phyloP scores from a whole-genome alignment of 208 protist genomes.

The Porcisia hertigi region DNA sequence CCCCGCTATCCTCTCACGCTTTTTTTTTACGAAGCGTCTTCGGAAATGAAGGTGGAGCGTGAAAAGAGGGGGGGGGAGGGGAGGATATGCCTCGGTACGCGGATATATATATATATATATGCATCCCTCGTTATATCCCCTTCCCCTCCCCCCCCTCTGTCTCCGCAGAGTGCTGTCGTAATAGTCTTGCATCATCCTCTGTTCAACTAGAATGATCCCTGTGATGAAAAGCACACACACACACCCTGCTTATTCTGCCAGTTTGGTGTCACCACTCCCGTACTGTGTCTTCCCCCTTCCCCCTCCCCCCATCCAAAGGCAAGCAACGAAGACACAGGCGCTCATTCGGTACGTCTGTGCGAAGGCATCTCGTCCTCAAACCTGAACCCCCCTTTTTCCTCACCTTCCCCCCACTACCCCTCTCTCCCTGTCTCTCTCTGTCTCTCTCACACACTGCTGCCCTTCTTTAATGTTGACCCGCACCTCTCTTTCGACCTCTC shows the following conservation, averaged over 20 bases:
- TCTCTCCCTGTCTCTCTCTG: background rate
- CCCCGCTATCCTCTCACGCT: background rate
- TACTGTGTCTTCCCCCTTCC: background rate
- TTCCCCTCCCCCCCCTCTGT: background rate
- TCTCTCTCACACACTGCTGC: background rate
- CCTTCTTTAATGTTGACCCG: background rate
- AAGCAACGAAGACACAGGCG: too few species aligned
- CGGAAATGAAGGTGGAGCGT: background rate
- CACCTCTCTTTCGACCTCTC: too few species aligned
- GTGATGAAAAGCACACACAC: too few species aligned
- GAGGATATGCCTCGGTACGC: background rate
- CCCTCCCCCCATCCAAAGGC: background rate
- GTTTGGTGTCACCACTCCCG: background rate
- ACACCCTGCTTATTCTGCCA: background rate
- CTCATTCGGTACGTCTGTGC: too few species aligned
- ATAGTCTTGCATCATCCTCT: too few species aligned
- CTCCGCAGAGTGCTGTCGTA: background rate
- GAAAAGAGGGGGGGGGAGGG: background rate
- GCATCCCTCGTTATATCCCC: background rate
- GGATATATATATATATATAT: background rate
- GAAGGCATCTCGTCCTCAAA: too few species aligned
- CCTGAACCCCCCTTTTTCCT: background rate
- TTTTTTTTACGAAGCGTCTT: background rate
- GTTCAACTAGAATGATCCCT: too few species aligned
- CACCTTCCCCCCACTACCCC: background rate